Conservation (phyloP, 306 rosid genomes). For the Pterocarpus macrocarpus region DNA sequence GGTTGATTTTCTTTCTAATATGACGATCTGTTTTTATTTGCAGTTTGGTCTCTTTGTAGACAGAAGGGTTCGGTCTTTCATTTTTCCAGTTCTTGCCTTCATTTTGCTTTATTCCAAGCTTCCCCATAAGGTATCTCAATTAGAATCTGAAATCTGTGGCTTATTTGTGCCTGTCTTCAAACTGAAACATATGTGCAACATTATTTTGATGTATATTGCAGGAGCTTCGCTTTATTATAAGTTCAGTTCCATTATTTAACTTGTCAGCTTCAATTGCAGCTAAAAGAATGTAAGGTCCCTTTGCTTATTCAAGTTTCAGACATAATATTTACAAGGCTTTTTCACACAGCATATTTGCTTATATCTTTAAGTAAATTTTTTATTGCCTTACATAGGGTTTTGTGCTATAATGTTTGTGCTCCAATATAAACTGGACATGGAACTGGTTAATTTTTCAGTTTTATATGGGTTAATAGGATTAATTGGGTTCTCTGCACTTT, state of each 20-base stretch:
- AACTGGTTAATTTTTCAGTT: slow-evolving; percentile 2
- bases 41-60: slow-evolving; percentile 88
- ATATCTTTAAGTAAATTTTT: slow-evolving; percentile 27
- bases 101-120: slow-evolving; percentile 90
- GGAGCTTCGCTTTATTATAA: slow-evolving; percentile 95
- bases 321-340: not conserved
- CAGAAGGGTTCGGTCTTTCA: slow-evolving; percentile 69
- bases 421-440: not conserved
- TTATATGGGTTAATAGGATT: slow-evolving; percentile 4
- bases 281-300: slow-evolving; percentile 73
- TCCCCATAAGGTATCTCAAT: slow-evolving; percentile 86
- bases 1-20: slow-evolving; percentile 34
- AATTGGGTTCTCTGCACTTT: slow-evolving; percentile 29
- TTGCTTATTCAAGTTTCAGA: too few species aligned
- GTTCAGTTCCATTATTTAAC: slow-evolving; percentile 90
- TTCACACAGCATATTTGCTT: slow-evolving; percentile 28
- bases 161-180: slow-evolving; percentile 30
- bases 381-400: slow-evolving; percentile 14
- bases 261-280: slow-evolving; percentile 91
- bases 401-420: slow-evolving; percentile 24
- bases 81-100: slow-evolving; percentile 79
- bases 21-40: slow-evolving; percentile 53
- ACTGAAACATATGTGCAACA: not conserved
- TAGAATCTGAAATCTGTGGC: not conserved
- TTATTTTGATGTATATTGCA: slow-evolving; percentile 58